Percentiles rank a stretch among this genome's conserved stretches.
Conservation (phyloP, 345 rosid genomes). For the Moringa oleifera region DNA sequence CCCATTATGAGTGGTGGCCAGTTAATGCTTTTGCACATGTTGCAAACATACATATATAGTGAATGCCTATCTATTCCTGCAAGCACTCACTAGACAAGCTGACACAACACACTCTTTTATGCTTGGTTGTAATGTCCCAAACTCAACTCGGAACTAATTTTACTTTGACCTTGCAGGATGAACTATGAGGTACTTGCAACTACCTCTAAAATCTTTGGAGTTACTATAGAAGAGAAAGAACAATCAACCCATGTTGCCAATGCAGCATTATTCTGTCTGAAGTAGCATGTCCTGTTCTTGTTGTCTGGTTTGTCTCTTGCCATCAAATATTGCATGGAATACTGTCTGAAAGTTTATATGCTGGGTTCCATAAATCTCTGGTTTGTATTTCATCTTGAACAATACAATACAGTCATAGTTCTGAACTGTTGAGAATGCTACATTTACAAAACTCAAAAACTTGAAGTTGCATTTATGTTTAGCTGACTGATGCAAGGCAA, state of each 20-base stretch:
- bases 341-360: background rate
- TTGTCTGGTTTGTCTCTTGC: slow-evolving; percentile 14
- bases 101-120: too few relatives aligned
- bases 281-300: background rate
- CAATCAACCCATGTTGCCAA: background rate
- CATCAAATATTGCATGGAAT: background rate
- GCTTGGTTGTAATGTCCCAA: background rate
- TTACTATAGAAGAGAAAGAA: background rate
- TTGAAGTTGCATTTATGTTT: too few relatives aligned
- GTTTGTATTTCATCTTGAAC: too few relatives aligned
- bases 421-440: too few relatives aligned
- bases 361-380: background rate
- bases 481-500: too few relatives aligned
- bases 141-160: background rate
- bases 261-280: background rate
- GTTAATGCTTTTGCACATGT: too few relatives aligned
- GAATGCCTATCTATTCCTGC: too few relatives aligned
- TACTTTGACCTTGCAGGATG: slow-evolving; percentile 34
- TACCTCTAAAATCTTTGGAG: background rate
- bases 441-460: too few relatives aligned
- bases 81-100: too few relatives aligned
- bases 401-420: too few relatives aligned
- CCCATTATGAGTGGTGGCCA: background rate
- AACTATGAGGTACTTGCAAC: slow-evolving; percentile 28
- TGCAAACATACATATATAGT: too few relatives aligned